Percentiles rank a stretch among this genome's conserved stretches.
phyloP scores from a whole-genome alignment of 2,329 filamentous ascomycete species.

The Fusarium concolor region DNA sequence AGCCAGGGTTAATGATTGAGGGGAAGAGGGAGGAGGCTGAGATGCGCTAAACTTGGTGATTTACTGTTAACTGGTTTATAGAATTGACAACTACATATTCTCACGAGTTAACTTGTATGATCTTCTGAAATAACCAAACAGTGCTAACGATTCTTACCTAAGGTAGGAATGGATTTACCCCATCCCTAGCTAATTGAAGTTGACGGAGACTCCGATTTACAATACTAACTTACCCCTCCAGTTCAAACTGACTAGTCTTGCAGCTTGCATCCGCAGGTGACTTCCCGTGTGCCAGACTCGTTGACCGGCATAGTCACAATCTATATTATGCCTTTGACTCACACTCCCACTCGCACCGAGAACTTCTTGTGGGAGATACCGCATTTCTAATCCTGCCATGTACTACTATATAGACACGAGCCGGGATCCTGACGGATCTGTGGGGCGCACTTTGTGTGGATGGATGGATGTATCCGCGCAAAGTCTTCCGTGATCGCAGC shows the following conservation, averaged over 20 bases:
- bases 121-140: not conserved
- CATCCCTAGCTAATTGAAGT: not conserved
- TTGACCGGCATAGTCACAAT: slow-evolving; percentile 1
- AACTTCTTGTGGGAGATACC: slow-evolving; percentile 4
- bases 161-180: not conserved
- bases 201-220: not conserved
- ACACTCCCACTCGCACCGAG: slow-evolving; percentile 18
- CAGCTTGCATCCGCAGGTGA: slow-evolving; percentile 18
- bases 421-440: slow-evolving; percentile 24
- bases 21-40: slow-evolving; percentile 9
- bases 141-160: not conserved
- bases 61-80: slow-evolving; percentile 25
- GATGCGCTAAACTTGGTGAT: slow-evolving; percentile 11
- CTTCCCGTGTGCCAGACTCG: slow-evolving; percentile 10
- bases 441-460: slow-evolving; percentile 23
- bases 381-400: slow-evolving; percentile 4
- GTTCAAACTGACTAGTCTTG: slow-evolving; percentile 5
- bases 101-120: slow-evolving; percentile 13
- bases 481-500: not conserved
- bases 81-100: slow-evolving; percentile 20
- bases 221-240: slow-evolving; percentile 1
- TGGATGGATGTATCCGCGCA: slow-evolving; percentile 10
- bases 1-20: slow-evolving; percentile 19
- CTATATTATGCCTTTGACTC: slow-evolving; percentile 3
- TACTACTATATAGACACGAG: slow-evolving; percentile 23